Conservation (phyloP, 2,329 filamentous ascomycete genomes). For the Sporothrix dimorphospora region DNA sequence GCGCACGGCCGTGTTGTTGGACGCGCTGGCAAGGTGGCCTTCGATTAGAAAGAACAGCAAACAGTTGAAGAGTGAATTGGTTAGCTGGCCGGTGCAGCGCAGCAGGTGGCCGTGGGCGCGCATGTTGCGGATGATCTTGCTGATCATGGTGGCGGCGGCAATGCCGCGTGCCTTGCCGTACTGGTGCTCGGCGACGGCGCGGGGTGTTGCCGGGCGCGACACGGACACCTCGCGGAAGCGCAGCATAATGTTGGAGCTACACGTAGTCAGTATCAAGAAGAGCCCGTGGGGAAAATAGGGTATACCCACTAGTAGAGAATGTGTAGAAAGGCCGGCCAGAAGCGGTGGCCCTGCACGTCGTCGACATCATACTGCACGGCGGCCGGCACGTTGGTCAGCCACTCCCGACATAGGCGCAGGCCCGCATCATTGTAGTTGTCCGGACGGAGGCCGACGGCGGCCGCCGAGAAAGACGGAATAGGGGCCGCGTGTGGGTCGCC, state of each 20-base stretch:
- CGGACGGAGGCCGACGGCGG: neutral
- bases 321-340: constrained; percentile 29
- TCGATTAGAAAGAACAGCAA: constrained; percentile 32
- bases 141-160: constrained; percentile 32
- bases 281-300: neutral
- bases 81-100: constrained; percentile 31
- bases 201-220: constrained; percentile 18
- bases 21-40: constrained; percentile 21
- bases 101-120: constrained; percentile 30
- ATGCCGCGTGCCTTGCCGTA: constrained; percentile 29
- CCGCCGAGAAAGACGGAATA: neutral
- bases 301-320: constrained; percentile 23
- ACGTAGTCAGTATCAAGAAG: neutral
- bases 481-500: neutral
- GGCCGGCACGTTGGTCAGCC: constrained; percentile 12
- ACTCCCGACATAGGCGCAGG: constrained; percentile 18
- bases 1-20: constrained; percentile 18
- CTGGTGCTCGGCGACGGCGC: constrained; percentile 23
- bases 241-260: constrained; percentile 32
- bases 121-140: constrained; percentile 32
- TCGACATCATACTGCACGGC: constrained; percentile 28
- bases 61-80: constrained; percentile 31
- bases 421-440: constrained; percentile 27
- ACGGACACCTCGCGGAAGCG: constrained; percentile 32
- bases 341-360: constrained; percentile 27